Conservation (phyloP, 345 rosid genomes). For the Clarkia xantiana region DNA sequence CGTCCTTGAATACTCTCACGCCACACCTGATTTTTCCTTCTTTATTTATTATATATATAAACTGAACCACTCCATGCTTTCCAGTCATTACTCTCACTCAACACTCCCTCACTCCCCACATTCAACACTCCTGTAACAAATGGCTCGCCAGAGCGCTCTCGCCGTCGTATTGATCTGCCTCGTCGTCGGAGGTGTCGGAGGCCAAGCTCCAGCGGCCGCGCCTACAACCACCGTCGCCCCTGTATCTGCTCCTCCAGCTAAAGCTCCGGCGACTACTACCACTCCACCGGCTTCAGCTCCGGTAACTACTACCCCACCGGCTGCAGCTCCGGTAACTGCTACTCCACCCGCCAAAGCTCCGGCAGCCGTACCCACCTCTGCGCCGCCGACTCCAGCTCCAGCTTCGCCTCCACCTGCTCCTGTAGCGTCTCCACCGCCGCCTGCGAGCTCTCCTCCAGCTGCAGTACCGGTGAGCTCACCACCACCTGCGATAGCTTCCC, state of each 20-base stretch:
- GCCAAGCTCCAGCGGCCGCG: slow-evolving; percentile 45
- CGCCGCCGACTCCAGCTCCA: slow-evolving; percentile 13
- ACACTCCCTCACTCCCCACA: neutral
- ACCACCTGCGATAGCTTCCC: slow-evolving; percentile 20
- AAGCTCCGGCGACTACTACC: slow-evolving; percentile 3
- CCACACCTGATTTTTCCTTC: too few relatives aligned
- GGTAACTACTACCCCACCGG: neutral
- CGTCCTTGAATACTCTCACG: too few relatives aligned
- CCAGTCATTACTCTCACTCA: neutral
- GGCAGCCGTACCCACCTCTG: slow-evolving; percentile 10
- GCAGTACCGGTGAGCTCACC: slow-evolving; percentile 18
- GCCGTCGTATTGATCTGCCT: slow-evolving; percentile 32
- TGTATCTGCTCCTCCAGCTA: slow-evolving; percentile 4
- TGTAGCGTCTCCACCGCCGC: slow-evolving; percentile 12
- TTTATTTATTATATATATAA: too few relatives aligned
- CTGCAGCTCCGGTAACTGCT: slow-evolving; percentile 8
- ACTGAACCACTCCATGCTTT: too few relatives aligned
- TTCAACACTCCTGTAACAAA: slow-evolving; percentile 6
- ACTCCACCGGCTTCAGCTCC: slow-evolving; percentile 11
- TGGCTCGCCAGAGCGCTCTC: slow-evolving; percentile 28
- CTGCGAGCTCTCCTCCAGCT: slow-evolving; percentile 22
- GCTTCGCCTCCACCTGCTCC: slow-evolving; percentile 16
- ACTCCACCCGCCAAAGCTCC: slow-evolving; percentile 23
- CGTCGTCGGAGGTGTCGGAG: slow-evolving; percentile 44
- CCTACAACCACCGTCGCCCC: slow-evolving; percentile 23